Percentiles rank a stretch among this genome's conserved stretches.
These are phyloP conservation scores for Pterocarpus santalinus DNA, from an alignment of 306 rosid species.

Conservation along the genomic window DNA sequence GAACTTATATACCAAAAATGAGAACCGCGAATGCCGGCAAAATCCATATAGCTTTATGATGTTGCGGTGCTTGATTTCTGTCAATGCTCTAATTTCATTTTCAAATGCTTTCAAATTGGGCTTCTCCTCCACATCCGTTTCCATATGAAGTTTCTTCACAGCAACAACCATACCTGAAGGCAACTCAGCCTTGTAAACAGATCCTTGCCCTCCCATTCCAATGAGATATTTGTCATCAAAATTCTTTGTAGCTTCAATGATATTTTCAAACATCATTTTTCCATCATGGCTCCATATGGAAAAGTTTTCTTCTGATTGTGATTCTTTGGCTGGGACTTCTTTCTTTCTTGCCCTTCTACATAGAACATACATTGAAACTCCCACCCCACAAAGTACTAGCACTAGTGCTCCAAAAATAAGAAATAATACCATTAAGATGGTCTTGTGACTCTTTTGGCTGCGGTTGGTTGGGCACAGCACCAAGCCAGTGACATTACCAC, in stretches of 20 bases:
- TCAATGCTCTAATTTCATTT: constrained; percentile 43
- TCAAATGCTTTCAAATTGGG: constrained; percentile 23
- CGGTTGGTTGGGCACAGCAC: constrained; percentile 9
- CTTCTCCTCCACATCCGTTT: constrained; percentile 11
- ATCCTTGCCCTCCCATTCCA: constrained; percentile 44
- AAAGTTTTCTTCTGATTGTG: constrained; percentile 1
- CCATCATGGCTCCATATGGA: constrained; percentile 46
- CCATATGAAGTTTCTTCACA: constrained; percentile 38
- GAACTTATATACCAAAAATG: constrained; percentile 41
- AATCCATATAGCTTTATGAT: constrained; percentile 41
- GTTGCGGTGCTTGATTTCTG: constrained; percentile 44
- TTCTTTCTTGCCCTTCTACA: constrained; percentile 7
- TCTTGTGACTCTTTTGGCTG: background rate
- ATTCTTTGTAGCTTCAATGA: constrained; percentile 44
- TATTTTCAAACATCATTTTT: constrained; percentile 33
- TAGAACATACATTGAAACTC: constrained; percentile 33
- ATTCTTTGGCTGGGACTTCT: background rate
- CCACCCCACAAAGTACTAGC: constrained; percentile 15
- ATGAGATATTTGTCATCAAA: constrained; percentile 41
- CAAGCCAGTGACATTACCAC: constrained; percentile 43
- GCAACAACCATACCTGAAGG: constrained; percentile 27
- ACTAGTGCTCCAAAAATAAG: constrained; percentile 1
- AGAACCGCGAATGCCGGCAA: constrained; percentile 42
- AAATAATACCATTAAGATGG: background rate
- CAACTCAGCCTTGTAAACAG: constrained; percentile 40